Conservation (phyloP, 2,329 filamentous ascomycete species). For the Xylaria sp. region DNA sequence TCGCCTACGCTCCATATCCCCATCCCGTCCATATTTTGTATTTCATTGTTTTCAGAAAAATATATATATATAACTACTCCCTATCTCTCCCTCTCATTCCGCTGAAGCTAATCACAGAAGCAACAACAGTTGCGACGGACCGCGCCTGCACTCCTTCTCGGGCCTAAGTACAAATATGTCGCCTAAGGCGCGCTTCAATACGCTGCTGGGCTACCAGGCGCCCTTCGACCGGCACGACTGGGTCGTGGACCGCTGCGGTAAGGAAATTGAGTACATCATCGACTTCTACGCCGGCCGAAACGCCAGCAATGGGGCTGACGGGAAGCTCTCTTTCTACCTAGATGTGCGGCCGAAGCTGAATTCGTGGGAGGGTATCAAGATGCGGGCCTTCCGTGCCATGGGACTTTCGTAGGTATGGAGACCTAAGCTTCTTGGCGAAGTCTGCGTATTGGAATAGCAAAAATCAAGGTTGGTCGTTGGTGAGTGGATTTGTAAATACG, state of each 20-base stretch:
- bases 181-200: slow-evolving; percentile 85
- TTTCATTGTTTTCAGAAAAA: too few relatives aligned
- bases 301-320: slow-evolving; percentile 50
- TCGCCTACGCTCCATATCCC: neutral
- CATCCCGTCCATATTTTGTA: neutral
- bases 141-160: slow-evolving; percentile 83
- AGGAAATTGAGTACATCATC: slow-evolving; percentile 91
- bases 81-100: too few relatives aligned
- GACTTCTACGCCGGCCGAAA: slow-evolving; percentile 89
- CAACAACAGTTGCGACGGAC: slow-evolving; percentile 73
- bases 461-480: neutral
- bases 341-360: slow-evolving; percentile 76
- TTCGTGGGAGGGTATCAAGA: slow-evolving; percentile 73
- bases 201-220: slow-evolving; percentile 83
- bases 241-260: slow-evolving; percentile 92
- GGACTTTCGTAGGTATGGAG: slow-evolving; percentile 56
- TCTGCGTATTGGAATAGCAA: neutral
- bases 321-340: slow-evolving; percentile 70
- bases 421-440: neutral
- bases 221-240: slow-evolving; percentile 98
- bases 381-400: slow-evolving; percentile 64
- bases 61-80: too few relatives aligned
- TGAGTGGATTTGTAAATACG: slow-evolving; percentile 33
- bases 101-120: neutral
- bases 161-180: slow-evolving; percentile 77